A percentile compares a stretch with the other conserved stretches of the same genome.
Conservation (phyloP, 306 rosid species). For the Elaeagnus macrophylla region DNA sequence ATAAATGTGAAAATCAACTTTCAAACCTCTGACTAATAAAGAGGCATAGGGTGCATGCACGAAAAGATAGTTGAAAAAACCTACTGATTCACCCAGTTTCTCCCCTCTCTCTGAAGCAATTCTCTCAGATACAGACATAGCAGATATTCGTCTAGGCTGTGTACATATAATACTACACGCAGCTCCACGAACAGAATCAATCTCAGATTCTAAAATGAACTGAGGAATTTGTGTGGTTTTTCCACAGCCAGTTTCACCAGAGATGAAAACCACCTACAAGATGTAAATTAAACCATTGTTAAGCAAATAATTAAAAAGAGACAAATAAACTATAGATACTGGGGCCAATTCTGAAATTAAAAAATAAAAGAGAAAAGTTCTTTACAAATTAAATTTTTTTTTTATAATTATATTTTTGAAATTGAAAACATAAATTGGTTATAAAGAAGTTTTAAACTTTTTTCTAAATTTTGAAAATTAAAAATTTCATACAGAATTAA, state of each 20-base stretch:
- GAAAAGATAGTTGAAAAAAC: slow-evolving; percentile 28
- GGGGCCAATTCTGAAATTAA: no score
- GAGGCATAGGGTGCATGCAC: slow-evolving; percentile 5
- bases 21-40: slow-evolving; percentile 16
- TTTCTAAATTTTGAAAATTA: no score
- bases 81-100: slow-evolving; percentile 91
- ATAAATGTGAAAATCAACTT: slow-evolving; percentile 4
- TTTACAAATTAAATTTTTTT: no score
- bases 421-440: no score
- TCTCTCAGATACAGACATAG: slow-evolving; percentile 95
- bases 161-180: slow-evolving; percentile 82
- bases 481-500: no score
- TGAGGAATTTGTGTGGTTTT: slow-evolving; percentile 99
- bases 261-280: slow-evolving; percentile 66
- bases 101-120: slow-evolving; percentile 91
- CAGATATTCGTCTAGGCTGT: slow-evolving; percentile 94
- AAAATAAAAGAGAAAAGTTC: no score
- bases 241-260: slow-evolving; percentile 99
- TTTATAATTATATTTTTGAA: no score
- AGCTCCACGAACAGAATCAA: slow-evolving; percentile 67
- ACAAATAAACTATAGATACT: background rate
- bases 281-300: slow-evolving; percentile 2
- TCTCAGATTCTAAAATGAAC: slow-evolving; percentile 83
- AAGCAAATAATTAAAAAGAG: background rate
- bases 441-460: no score